A percentile compares a stretch with the other conserved stretches of the same genome.
phyloP scores from a whole-genome alignment of 371 early-diverging fungal genomes.

The Mortierella sp. region DNA sequence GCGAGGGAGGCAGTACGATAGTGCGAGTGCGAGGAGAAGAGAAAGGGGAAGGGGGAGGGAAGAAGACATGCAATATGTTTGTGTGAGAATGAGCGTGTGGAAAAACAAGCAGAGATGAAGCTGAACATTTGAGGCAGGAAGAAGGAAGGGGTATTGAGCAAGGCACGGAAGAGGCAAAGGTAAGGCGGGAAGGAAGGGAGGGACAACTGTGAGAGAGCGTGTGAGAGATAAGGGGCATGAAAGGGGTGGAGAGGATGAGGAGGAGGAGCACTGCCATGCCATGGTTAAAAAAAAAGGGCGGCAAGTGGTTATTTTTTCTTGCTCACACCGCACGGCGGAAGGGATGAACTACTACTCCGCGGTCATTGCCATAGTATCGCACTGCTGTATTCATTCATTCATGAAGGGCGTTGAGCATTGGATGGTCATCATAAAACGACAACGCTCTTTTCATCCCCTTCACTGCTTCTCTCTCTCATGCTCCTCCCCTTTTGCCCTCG shows the following conservation, averaged over 20 bases:
- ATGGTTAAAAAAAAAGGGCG: neutral
- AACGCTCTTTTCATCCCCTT: neutral
- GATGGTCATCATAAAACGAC: neutral
- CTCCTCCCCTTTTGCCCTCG: neutral
- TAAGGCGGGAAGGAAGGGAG: neutral
- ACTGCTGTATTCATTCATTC: neutral
- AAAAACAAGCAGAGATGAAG: neutral
- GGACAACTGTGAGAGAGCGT: neutral
- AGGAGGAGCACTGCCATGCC: neutral
- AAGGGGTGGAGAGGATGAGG: neutral
- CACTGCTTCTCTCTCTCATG: conserved; percentile 9
- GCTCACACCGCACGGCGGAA: neutral
- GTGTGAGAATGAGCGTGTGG: neutral
- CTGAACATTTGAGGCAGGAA: neutral
- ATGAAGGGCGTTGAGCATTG: neutral
- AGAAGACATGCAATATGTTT: neutral
- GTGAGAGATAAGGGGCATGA: neutral
- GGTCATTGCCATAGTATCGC: neutral
- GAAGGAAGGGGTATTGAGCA: neutral
- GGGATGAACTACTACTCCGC: neutral
- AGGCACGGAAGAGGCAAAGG: neutral
- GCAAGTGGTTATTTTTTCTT: neutral
- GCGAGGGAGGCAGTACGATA: neutral
- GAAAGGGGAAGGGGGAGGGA: neutral
- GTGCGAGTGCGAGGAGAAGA: neutral